Conservation (phyloP, 2,329 filamentous ascomycete genomes). For the Gliomastix tumulicola region DNA sequence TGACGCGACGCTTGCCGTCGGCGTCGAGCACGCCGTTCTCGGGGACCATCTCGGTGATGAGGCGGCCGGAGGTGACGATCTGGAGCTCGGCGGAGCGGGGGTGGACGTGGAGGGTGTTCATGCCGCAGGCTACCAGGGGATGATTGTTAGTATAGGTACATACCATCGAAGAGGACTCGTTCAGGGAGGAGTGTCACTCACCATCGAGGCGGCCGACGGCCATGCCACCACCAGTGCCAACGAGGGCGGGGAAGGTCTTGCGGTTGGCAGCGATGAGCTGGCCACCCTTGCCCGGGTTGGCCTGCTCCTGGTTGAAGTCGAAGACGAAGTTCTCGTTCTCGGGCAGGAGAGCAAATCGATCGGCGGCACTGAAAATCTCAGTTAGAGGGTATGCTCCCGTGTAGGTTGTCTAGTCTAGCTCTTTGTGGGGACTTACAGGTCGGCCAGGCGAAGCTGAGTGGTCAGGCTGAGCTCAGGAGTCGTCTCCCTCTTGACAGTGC, state of each 20-base stretch:
- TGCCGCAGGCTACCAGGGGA: slow-evolving; percentile 40
- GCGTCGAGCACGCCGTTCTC: slow-evolving; percentile 39
- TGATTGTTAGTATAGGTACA: not conserved
- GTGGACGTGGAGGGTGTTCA: slow-evolving; percentile 51
- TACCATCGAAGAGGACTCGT: not conserved
- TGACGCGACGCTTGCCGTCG: slow-evolving; percentile 30
- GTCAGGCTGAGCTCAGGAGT: too few species aligned
- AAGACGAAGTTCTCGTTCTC: slow-evolving; percentile 39
- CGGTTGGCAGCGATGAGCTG: slow-evolving; percentile 46
- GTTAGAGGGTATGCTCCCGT: slow-evolving; percentile 8
- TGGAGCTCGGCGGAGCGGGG: slow-evolving; percentile 46
- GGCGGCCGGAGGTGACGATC: slow-evolving; percentile 38
- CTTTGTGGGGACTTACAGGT: slow-evolving; percentile 25
- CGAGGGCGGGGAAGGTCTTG: slow-evolving; percentile 49
- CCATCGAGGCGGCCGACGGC: slow-evolving; percentile 41
- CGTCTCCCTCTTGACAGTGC: too few species aligned
- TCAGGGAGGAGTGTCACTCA: too few species aligned
- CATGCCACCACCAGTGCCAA: slow-evolving; percentile 42
- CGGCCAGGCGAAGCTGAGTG: slow-evolving; percentile 28
- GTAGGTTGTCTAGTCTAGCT: too few species aligned
- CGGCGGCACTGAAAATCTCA: slow-evolving; percentile 24
- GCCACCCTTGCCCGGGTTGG: too few species aligned
- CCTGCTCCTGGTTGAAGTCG: too few species aligned
- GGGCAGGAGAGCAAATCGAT: slow-evolving; percentile 34
- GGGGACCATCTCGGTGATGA: slow-evolving; percentile 44